Percentiles rank a stretch among this genome's conserved stretches.
phyloP scores from a whole-genome alignment of 2,329 filamentous ascomycete species.

The Fusarium sp. region DNA sequence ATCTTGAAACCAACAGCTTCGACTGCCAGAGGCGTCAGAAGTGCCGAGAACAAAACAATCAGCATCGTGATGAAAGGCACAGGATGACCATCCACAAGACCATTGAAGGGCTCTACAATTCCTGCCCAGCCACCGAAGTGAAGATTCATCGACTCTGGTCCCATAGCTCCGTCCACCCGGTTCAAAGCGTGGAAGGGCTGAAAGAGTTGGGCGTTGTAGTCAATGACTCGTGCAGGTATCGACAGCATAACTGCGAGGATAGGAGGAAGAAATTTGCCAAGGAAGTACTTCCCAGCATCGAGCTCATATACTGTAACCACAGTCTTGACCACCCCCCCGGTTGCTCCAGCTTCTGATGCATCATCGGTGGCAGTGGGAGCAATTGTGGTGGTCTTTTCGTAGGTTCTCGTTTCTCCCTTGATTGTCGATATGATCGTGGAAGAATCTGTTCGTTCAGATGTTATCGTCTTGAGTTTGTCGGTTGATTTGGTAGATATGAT shows the following conservation, averaged over 20 bases:
- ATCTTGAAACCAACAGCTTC: slow-evolving; percentile 43
- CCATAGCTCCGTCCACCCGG: slow-evolving; percentile 50
- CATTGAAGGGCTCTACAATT: slow-evolving; percentile 49
- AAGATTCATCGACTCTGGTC: slow-evolving; percentile 56
- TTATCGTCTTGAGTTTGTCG: slow-evolving; percentile 31
- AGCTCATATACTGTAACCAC: slow-evolving; percentile 32
- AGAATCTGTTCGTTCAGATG: slow-evolving; percentile 27
- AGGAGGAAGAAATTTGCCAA: slow-evolving; percentile 57
- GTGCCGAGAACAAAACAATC: slow-evolving; percentile 37
- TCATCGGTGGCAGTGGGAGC: slow-evolving; percentile 23
- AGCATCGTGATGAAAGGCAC: slow-evolving; percentile 43
- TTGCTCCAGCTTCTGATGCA: slow-evolving; percentile 1
- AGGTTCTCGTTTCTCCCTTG: slow-evolving; percentile 35
- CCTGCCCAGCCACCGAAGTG: slow-evolving; percentile 53
- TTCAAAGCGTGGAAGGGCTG: slow-evolving; percentile 59
- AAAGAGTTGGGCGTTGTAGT: slow-evolving; percentile 55
- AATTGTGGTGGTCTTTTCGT: slow-evolving; percentile 23
- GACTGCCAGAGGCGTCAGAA: slow-evolving; percentile 38
- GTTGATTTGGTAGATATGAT: slow-evolving; percentile 21
- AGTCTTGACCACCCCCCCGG: slow-evolving; percentile 13
- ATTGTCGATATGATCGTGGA: slow-evolving; percentile 36
- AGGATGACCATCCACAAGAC: slow-evolving; percentile 46
- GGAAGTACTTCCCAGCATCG: slow-evolving; percentile 48
- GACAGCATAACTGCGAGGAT: slow-evolving; percentile 54
- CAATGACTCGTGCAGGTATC: slow-evolving; percentile 57